A percentile compares a stretch with the other conserved stretches of the same genome.
These are phyloP conservation scores for Piper betle DNA, from an alignment of 164 flowering plant genomes.

Conservation along the genomic window DNA sequence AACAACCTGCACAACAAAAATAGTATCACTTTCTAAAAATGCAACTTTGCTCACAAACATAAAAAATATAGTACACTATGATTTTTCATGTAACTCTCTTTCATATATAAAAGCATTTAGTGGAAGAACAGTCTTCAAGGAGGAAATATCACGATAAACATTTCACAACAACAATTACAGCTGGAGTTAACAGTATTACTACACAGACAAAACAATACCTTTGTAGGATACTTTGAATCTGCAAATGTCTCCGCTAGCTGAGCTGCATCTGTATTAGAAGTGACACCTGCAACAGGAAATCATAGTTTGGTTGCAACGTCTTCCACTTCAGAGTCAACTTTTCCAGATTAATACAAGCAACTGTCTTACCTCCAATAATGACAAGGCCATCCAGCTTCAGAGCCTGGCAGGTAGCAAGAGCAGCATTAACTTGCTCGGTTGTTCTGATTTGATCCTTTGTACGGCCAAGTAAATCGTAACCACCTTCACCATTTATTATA, in stretches of 20 bases:
- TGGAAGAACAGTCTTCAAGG: not conserved
- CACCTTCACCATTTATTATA: constrained; percentile 38
- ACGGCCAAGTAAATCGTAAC: constrained; percentile 87
- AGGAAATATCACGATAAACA: not conserved
- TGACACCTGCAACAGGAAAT: constrained; percentile 52
- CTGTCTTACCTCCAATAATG: constrained; percentile 84
- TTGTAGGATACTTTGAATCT: constrained; percentile 76
- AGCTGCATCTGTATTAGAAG: constrained; percentile 97
- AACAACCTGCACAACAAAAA: constrained; percentile 47
- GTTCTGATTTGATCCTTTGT: constrained; percentile 91
- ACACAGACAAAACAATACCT: constrained; percentile 23
- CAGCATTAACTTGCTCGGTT: constrained; percentile 86
- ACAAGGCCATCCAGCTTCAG: constrained; percentile 91
- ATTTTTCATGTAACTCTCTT: too few relatives aligned
- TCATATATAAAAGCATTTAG: not conserved
- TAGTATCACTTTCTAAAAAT: not conserved
- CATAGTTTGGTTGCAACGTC: not conserved
- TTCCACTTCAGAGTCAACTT: constrained; percentile 23
- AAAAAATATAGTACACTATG: not conserved
- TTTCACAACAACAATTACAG: not conserved
- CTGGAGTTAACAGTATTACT: not conserved
- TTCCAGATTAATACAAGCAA: constrained; percentile 83
- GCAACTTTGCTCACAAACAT: not conserved
- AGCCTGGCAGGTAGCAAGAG: constrained; percentile 61
- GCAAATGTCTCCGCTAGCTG: constrained; percentile 97